Conservation (phyloP, 2,329 filamentous ascomycete genomes). For the Cladosporium velox region DNA sequence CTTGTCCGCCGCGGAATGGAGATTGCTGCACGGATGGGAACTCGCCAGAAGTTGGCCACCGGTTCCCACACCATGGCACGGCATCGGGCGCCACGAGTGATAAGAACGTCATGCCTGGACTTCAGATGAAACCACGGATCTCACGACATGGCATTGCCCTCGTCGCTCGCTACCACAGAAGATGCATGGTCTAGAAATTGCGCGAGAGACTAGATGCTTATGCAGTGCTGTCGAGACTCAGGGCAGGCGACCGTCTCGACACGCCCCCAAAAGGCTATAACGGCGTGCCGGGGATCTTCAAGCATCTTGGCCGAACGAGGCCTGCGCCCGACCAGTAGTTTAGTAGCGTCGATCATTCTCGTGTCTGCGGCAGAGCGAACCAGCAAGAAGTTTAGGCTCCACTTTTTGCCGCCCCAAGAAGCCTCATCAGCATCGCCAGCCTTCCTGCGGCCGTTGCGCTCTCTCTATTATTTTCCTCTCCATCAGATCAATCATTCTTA, state of each 20-base stretch:
- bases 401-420: constrained; percentile 6
- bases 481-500: not conserved
- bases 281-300: not conserved
- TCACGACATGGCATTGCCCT: not conserved
- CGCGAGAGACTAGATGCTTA: not conserved
- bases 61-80: not conserved
- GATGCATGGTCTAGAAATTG: not conserved
- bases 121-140: not conserved
- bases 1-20: not conserved
- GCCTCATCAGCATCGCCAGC: constrained; percentile 10
- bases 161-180: not conserved
- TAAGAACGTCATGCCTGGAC: constrained; percentile 12
- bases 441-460: constrained; percentile 3
- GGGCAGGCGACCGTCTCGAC: not conserved
- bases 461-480: not conserved
- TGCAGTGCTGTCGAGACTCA: not conserved
- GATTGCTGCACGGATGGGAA: constrained; percentile 5
- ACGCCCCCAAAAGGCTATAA: not conserved
- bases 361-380: not conserved
- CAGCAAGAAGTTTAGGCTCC: not conserved
- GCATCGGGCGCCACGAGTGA: not conserved
- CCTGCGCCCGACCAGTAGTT: constrained; percentile 2
- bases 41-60: constrained; percentile 11
- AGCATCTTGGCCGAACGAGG: constrained; percentile 10
- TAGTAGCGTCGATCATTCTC: constrained; percentile 7